Evolutionary conservation across 345 rosid genomes (phyloP).

Genomic region (Linum trigynum): DNA sequence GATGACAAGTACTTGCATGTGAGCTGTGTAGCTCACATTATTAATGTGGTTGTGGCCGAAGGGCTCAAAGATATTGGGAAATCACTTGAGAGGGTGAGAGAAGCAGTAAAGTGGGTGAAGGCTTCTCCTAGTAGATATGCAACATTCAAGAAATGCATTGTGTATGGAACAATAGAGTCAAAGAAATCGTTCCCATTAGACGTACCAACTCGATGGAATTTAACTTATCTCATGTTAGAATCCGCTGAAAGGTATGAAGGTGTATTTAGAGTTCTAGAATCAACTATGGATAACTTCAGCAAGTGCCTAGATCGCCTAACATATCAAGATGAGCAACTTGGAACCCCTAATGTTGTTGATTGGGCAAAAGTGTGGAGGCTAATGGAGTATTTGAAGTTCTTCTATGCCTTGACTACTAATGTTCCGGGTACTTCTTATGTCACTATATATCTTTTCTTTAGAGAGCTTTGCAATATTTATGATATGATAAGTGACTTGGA

Average conservation of each 20-base stretch:
- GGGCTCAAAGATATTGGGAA: neutral
- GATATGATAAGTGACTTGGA: neutral
- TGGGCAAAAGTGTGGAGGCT: neutral
- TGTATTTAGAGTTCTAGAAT: neutral
- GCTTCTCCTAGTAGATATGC: neutral
- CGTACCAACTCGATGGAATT: neutral
- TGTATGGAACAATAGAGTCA: neutral
- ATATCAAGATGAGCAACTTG: neutral
- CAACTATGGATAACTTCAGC: neutral
- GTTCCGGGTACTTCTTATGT: slow-evolving; percentile 2
- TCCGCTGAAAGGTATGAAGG: neutral
- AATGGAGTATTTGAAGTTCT: neutral
- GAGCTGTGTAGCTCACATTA: neutral
- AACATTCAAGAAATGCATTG: neutral
- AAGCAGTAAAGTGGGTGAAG: neutral
- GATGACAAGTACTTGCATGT: neutral
- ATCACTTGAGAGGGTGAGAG: neutral
- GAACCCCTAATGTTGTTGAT: neutral
- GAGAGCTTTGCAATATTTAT: neutral
- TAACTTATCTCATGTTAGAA: neutral
- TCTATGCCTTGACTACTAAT: neutral
- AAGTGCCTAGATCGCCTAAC: neutral
- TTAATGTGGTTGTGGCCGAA: neutral
- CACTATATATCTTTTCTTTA: neutral
- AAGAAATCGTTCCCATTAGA: neutral